Base-by-base conservation (phyloP, 371 early-diverging fungal genomes). In the Syncephalastrum monosporum region DNA sequence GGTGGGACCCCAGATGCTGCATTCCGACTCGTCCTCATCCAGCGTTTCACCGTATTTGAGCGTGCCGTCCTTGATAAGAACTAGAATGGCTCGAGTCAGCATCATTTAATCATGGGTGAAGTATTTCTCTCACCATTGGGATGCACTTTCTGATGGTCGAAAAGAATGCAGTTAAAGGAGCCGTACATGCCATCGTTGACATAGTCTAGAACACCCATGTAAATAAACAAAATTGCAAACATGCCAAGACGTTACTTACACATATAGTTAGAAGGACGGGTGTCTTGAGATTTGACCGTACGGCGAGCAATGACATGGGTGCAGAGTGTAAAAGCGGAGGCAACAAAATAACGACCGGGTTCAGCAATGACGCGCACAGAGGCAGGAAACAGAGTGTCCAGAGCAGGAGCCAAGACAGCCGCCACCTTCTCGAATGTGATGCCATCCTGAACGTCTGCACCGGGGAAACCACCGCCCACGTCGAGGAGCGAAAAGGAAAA, bases 141-240 rank as follows among this genome's bases (percentile, higher is more conserved):
- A 56, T 71, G 59, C 19, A 91, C 90, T 21, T 81, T 78, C 56
- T 87, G 90, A 72, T 98, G 98, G 82, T 98, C 99, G 79, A 96
- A 98, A 64, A 93, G 84, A 81, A 97, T 88, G 77, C 96, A 95
- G 82, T 98, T 98, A 85, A 98, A 97, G 67, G 91, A 88, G 52
- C 96, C 97, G 68, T 98, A 98, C 80, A 96, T 88, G 59, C 99
- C 99, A 68, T 98, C 99, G 73, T 96, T 97, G 71, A 98, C 86
- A 77, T 98, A 98, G 82, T 90, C 74, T 59, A 53, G 6, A 27
- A 33, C 13, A 15, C 14, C 21, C 1, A 33, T 5, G 38, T 33
- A 33, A 33, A 10, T 33, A 33, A 33, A 33, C 38, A 33, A 7
- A 7, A 33, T 2, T 10, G 38, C 38, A 10, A 33, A 33, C 2